Evolutionary conservation across 1,284 basidiomycete genomes (phyloP).

Genomic region (Pseudozyma tsukubaensis): DNA sequence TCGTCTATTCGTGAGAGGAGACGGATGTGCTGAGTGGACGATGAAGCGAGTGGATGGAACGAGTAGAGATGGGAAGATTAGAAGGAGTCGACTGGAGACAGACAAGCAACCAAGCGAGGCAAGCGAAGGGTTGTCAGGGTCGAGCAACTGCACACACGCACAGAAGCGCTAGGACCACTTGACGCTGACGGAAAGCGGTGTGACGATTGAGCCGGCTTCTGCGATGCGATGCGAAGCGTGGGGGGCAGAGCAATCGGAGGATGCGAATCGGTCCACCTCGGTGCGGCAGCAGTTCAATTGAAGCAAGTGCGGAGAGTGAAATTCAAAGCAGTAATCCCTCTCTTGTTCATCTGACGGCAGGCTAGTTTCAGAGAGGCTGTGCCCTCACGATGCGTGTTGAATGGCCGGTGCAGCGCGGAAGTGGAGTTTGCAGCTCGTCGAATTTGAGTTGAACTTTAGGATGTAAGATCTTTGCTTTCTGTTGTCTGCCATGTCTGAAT

Average conservation of each 20-base stretch:
- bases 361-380: too few species aligned
- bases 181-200: slow-evolving; percentile 8
- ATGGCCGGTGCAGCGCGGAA: too few species aligned
- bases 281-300: slow-evolving; percentile 12
- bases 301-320: slow-evolving; percentile 9
- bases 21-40: slow-evolving; percentile 4
- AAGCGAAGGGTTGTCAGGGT: too few species aligned
- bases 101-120: too few species aligned
- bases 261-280: slow-evolving; percentile 21
- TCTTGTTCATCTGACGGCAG: too few species aligned
- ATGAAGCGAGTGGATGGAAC: neutral
- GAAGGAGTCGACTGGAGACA: neutral
- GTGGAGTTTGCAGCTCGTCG: too few species aligned
- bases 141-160: too few species aligned
- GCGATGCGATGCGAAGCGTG: slow-evolving; percentile 4
- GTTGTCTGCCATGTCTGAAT: too few species aligned
- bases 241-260: slow-evolving; percentile 1
- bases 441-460: slow-evolving; percentile 4
- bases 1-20: neutral
- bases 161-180: too few species aligned
- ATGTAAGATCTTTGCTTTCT: too few species aligned
- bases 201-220: slow-evolving; percentile 5
- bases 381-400: too few species aligned
- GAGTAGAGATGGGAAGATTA: neutral
- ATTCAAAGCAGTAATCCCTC: too few species aligned